Evolutionary conservation across 176 grass and related monocot genomes (phyloP).

Genomic region (Dendrocalamus sinicus): DNA sequence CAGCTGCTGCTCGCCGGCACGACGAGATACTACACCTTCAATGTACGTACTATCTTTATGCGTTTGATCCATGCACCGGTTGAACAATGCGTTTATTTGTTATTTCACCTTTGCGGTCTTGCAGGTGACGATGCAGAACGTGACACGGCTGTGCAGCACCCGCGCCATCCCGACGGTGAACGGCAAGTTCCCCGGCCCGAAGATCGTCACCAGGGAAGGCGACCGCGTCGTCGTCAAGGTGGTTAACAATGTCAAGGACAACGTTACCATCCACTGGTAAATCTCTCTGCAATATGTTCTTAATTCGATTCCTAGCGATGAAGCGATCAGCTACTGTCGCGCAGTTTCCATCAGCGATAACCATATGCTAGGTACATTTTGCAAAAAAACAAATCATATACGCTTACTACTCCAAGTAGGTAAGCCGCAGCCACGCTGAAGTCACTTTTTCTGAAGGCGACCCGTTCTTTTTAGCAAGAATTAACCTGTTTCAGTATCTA

Average conservation of each 20-base stretch:
- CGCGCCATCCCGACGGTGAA: conserved; percentile 69
- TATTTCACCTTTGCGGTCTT: background rate
- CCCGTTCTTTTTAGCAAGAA: background rate
- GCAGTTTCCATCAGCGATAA: background rate
- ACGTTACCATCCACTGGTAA: conserved; percentile 74
- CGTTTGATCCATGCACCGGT: background rate
- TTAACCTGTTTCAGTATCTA: background rate
- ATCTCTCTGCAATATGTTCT: background rate
- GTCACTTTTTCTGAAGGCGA: background rate
- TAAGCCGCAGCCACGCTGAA: background rate
- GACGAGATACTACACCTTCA: conserved; percentile 73
- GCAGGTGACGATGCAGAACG: conserved; percentile 49
- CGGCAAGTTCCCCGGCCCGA: conserved; percentile 70
- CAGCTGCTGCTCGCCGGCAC: conserved; percentile 32
- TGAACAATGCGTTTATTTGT: background rate
- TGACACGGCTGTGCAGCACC: conserved; percentile 66
- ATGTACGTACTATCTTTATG: conserved; percentile 27
- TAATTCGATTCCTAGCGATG: background rate
- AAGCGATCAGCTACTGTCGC: background rate
- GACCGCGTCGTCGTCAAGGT: conserved; percentile 70
- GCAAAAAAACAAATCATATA: background rate
- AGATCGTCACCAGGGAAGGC: conserved; percentile 57
- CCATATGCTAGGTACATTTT: background rate
- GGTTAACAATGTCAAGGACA: conserved; percentile 63
- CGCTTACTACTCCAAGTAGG: background rate